Conservation (phyloP, 495 filamentous ascomycete species). For the Neurospora hispaniola region DNA sequence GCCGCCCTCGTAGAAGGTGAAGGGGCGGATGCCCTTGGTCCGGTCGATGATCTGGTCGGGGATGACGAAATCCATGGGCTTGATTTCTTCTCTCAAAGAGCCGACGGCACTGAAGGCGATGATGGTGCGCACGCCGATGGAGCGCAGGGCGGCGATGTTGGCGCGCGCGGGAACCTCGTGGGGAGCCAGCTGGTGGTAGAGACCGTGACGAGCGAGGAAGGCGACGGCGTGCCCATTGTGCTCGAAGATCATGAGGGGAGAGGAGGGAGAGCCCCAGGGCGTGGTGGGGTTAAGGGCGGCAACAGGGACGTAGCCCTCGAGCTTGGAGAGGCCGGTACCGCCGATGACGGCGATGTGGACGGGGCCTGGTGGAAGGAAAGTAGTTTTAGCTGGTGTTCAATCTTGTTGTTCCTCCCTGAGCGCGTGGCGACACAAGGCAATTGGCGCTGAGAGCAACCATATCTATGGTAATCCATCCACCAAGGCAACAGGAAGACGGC, state of each 20-base stretch:
- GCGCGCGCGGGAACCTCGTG: conserved; percentile 86
- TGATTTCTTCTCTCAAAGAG: conserved; percentile 80
- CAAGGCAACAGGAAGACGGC: background rate
- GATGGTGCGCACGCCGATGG: conserved; percentile 76
- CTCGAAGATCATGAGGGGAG: conserved; percentile 80
- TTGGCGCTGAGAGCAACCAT: background rate
- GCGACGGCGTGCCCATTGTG: conserved; percentile 75
- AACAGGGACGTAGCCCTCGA: conserved; percentile 66
- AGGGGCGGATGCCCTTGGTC: conserved; percentile 85
- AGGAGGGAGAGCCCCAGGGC: conserved; percentile 88
- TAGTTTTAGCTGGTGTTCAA: background rate
- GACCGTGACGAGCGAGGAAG: conserved; percentile 87
- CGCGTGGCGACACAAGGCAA: background rate
- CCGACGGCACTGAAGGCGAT: conserved; percentile 95
- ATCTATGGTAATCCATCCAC: background rate
- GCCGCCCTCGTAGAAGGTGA: conserved; percentile 91
- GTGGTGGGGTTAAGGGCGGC: conserved; percentile 61
- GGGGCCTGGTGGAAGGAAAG: conserved; percentile 46
- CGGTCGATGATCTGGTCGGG: conserved; percentile 96
- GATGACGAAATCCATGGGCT: conserved; percentile 90
- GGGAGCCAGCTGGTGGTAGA: conserved; percentile 78
- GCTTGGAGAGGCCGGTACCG: conserved; percentile 74
- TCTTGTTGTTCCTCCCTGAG: background rate
- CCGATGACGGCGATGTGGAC: conserved; percentile 93
- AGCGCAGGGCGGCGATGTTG: conserved; percentile 90